These are phyloP conservation scores for Gracilaria vermiculophylla DNA, from an alignment of 23 red algal species.

Conservation along the genomic window DNA sequence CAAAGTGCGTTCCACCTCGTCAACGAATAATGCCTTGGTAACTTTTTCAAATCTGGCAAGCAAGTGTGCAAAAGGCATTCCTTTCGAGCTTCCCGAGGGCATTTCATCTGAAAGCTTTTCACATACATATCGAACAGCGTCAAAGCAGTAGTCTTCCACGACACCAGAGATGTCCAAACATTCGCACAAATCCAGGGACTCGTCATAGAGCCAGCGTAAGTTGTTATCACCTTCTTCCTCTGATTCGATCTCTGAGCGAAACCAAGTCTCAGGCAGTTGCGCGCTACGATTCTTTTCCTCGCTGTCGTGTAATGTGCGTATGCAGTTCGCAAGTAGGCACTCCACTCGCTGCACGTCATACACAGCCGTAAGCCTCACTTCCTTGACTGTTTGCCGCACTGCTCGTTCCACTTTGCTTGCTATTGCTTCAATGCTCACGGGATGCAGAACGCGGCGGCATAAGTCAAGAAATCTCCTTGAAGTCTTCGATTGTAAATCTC, in stretches of 20 bases:
- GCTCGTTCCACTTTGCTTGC: neutral
- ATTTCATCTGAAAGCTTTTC: slow-evolving; percentile 12
- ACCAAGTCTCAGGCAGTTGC: neutral
- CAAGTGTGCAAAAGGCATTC: slow-evolving; percentile 25
- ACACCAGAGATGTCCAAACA: slow-evolving; percentile 22
- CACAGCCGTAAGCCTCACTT: neutral
- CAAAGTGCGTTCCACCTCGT: neutral
- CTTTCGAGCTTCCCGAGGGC: neutral
- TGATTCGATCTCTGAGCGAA: neutral
- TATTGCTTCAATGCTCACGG: neutral
- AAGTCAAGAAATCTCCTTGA: slow-evolving; percentile 30
- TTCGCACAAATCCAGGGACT: slow-evolving; percentile 58
- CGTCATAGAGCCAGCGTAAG: slow-evolving; percentile 31
- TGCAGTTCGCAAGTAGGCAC: neutral
- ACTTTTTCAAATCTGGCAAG: slow-evolving; percentile 28
- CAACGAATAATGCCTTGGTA: neutral
- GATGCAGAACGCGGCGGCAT: neutral
- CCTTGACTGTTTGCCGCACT: neutral
- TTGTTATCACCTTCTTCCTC: slow-evolving; percentile 12
- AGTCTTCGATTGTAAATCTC: slow-evolving; percentile 12
- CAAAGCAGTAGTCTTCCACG: slow-evolving; percentile 15
- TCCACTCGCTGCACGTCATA: slow-evolving; percentile 21
- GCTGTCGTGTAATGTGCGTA: neutral
- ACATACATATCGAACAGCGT: neutral
- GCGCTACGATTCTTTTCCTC: neutral